phyloP scores from a whole-genome alignment of 2,329 filamentous ascomycete genomes.

The Penicillium olsonii region DNA sequence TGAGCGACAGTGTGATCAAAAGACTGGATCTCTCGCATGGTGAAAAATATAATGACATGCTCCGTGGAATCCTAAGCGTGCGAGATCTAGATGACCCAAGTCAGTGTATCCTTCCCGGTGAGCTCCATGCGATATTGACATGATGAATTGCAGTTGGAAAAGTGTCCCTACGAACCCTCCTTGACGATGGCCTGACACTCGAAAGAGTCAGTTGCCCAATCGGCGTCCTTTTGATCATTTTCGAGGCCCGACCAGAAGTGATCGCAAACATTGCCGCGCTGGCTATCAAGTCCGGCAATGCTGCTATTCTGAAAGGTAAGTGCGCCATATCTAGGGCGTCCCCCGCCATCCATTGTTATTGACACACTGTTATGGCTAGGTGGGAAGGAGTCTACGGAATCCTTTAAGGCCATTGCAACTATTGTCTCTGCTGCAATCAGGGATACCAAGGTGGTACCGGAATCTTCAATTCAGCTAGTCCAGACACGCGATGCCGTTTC shows the following conservation, averaged over 20 bases:
- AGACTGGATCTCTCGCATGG: slow-evolving; percentile 80
- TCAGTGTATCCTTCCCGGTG: slow-evolving; percentile 48
- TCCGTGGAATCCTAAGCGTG: slow-evolving; percentile 91
- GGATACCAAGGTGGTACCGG: slow-evolving; percentile 74
- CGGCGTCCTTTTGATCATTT: slow-evolving; percentile 96
- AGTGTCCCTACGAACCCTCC: slow-evolving; percentile 76
- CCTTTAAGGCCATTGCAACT: slow-evolving; percentile 86
- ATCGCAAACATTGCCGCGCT: slow-evolving; percentile 97
- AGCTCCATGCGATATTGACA: slow-evolving; percentile 12
- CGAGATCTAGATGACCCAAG: slow-evolving; percentile 80
- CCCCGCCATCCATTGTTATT: slow-evolving; percentile 6
- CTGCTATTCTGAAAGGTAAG: slow-evolving; percentile 86
- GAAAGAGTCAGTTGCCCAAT: slow-evolving; percentile 93
- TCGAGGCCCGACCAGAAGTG: slow-evolving; percentile 95
- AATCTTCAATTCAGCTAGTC: slow-evolving; percentile 89
- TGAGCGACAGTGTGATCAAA: slow-evolving; percentile 83
- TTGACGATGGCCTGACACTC: slow-evolving; percentile 83
- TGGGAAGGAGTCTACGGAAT: slow-evolving; percentile 92
- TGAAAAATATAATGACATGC: slow-evolving; percentile 97
- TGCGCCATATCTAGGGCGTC: not conserved
- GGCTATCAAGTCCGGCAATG: slow-evolving; percentile 95
- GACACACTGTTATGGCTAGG: slow-evolving; percentile 49
- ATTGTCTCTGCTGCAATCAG: slow-evolving; percentile 79
- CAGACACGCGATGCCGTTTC: slow-evolving; percentile 89
- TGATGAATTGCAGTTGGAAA: slow-evolving; percentile 67